These are phyloP conservation scores for Cyberlindnera maritima DNA, from an alignment of 805 yeast species.

Conservation along the genomic window DNA sequence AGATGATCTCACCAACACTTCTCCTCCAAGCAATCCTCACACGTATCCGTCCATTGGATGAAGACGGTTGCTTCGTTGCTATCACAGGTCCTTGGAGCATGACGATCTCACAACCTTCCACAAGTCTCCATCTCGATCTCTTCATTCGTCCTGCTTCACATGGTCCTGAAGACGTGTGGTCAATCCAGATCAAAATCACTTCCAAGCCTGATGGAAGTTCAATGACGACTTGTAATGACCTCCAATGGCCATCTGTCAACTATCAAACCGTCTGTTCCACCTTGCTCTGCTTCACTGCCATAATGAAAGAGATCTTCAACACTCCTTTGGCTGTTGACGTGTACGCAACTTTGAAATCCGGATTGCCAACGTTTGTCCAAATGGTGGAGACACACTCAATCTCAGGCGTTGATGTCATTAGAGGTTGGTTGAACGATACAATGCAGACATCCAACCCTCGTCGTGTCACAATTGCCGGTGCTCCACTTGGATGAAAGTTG, in stretches of 20 bases:
- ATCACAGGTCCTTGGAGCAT: neutral
- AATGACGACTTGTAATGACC: neutral
- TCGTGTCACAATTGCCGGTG: neutral
- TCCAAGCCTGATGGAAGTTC: neutral
- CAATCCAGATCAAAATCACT: neutral
- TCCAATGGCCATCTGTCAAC: neutral
- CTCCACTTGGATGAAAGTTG: neutral
- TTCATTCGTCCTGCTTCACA: neutral
- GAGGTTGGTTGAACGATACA: constrained; percentile 1
- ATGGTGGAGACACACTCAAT: neutral
- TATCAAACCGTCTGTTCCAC: neutral
- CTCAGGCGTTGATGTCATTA: neutral
- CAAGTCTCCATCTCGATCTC: neutral
- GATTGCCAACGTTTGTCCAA: neutral
- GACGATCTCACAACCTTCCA: neutral
- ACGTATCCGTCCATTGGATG: neutral
- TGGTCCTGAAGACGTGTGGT: neutral
- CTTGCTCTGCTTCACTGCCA: neutral
- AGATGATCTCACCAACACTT: constrained; percentile 1
- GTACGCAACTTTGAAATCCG: neutral
- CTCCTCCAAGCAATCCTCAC: constrained; percentile 1
- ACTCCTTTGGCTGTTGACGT: neutral
- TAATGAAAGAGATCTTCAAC: neutral
- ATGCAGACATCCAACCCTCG: neutral
- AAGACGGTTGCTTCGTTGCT: neutral